phyloP scores from a whole-genome alignment of 345 rosid genomes.

The Populus pruinosa region DNA sequence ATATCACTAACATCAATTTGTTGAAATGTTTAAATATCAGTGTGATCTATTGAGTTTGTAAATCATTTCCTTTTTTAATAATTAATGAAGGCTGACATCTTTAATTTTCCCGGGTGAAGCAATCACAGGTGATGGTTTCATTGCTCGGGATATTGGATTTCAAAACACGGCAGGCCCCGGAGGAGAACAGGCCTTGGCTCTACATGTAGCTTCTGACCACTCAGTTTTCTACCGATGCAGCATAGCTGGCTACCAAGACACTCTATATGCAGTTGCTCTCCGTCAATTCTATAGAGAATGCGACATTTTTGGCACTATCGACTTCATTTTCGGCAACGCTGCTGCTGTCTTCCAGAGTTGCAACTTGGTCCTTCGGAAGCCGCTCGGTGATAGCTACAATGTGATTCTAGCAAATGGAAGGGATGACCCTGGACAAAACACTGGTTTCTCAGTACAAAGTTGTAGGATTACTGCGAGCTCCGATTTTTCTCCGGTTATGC shows the following conservation, averaged over 20 bases:
- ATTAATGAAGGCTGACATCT: neutral
- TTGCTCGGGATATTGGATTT: conserved; percentile 72
- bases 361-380: conserved; percentile 45
- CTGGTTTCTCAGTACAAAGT: conserved; percentile 64
- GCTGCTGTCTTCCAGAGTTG: conserved; percentile 82
- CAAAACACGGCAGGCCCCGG: conserved; percentile 73
- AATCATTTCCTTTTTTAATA: neutral
- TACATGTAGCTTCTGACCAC: conserved; percentile 55
- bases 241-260: conserved; percentile 78
- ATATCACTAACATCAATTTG: neutral
- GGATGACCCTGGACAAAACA: conserved; percentile 60
- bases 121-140: conserved; percentile 68
- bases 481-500: conserved; percentile 35
- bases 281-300: conserved; percentile 86
- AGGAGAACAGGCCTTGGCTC: conserved; percentile 68
- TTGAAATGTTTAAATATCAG: too few species aligned
- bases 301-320: conserved; percentile 68
- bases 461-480: conserved; percentile 41
- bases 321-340: conserved; percentile 82
- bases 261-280: conserved; percentile 55
- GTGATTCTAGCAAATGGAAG: conserved; percentile 64
- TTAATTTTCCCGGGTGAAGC: conserved; percentile 31
- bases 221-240: conserved; percentile 70
- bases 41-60: too few species aligned
- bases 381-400: conserved; percentile 19